Evolutionary conservation across 2,329 filamentous ascomycete genomes (phyloP).

Genomic region (Phialophora expanda): DNA sequence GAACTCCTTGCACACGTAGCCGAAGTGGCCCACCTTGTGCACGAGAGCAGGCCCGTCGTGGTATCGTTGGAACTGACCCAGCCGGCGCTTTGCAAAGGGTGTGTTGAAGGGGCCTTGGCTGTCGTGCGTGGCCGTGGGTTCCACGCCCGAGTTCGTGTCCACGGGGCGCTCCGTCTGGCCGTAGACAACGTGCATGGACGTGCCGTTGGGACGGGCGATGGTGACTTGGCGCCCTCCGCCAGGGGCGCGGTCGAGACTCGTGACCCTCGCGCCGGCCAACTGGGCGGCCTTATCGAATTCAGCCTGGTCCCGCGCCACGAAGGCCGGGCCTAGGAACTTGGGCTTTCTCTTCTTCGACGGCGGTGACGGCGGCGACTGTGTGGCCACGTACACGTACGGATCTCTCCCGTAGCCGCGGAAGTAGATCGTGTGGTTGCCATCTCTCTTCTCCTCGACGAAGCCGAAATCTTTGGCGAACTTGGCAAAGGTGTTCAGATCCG

Average conservation of each 20-base stretch:
- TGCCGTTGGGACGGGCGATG: constrained; percentile 36
- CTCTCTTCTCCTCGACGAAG: constrained; percentile 37
- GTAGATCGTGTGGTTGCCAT: constrained; percentile 55
- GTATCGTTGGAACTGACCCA: constrained; percentile 49
- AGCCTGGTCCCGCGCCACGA: constrained; percentile 61
- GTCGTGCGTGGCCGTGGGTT: constrained; percentile 36
- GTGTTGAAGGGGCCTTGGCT: constrained; percentile 44
- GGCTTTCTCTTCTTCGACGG: constrained; percentile 45
- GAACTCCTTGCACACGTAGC: constrained; percentile 48
- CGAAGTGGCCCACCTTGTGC: constrained; percentile 53
- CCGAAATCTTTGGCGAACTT: constrained; percentile 45
- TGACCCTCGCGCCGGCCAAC: constrained; percentile 59
- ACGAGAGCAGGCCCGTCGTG: constrained; percentile 54
- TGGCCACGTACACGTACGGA: constrained; percentile 65
- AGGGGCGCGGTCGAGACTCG: constrained; percentile 48
- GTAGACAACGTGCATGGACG: constrained; percentile 42
- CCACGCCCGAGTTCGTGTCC: not conserved
- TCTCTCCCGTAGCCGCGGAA: constrained; percentile 67
- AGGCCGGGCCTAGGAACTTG: constrained; percentile 63
- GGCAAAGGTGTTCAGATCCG: constrained; percentile 38
- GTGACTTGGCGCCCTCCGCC: constrained; percentile 34
- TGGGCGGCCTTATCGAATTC: constrained; percentile 60
- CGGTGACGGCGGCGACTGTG: constrained; percentile 53
- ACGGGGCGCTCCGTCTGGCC: constrained; percentile 39
- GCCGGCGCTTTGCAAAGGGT: constrained; percentile 49